A percentile compares a stretch with the other conserved stretches of the same genome.
phyloP scores from a whole-genome alignment of 257 asterid species.

The Jacaranda mimosifolia region DNA sequence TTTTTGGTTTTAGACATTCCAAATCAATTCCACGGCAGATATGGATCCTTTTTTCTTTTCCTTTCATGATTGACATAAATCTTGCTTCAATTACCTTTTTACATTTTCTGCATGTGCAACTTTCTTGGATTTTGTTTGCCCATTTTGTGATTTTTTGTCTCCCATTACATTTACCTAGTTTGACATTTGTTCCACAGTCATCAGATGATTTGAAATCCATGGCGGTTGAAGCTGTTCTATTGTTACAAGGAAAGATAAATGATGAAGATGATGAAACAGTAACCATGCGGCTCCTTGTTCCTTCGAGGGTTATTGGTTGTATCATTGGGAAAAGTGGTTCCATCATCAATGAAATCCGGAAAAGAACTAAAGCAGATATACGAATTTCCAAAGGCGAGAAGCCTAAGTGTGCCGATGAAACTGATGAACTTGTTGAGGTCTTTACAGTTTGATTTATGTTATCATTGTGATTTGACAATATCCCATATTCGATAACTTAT shows the following conservation, averaged over 20 bases:
- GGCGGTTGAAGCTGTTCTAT: slow-evolving; percentile 89
- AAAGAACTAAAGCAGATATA: slow-evolving; percentile 83
- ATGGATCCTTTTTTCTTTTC: neutral
- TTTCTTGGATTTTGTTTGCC: neutral
- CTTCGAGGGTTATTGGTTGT: slow-evolving; percentile 89
- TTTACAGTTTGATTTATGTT: slow-evolving; percentile 18
- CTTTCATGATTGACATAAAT: neutral
- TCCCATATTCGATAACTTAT: slow-evolving; percentile 29
- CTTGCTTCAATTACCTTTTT: neutral
- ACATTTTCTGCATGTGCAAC: slow-evolving; percentile 13
- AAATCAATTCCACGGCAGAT: neutral
- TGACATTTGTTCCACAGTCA: slow-evolving; percentile 54
- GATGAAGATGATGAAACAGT: slow-evolving; percentile 78
- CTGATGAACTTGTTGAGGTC: slow-evolving; percentile 95
- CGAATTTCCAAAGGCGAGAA: slow-evolving; percentile 86
- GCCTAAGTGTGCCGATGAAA: slow-evolving; percentile 74
- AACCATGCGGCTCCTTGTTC: slow-evolving; percentile 80
- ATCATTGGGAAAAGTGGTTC: slow-evolving; percentile 93
- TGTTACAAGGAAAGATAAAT: slow-evolving; percentile 88
- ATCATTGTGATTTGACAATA: slow-evolving; percentile 8
- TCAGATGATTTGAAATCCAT: slow-evolving; percentile 85
- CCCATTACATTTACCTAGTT: slow-evolving; percentile 26
- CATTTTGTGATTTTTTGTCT: neutral
- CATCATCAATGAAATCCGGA: slow-evolving; percentile 85
- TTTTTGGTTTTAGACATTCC: neutral